Conservation (phyloP, 2,329 filamentous ascomycete genomes). For the Penicillium brevicompactum region DNA sequence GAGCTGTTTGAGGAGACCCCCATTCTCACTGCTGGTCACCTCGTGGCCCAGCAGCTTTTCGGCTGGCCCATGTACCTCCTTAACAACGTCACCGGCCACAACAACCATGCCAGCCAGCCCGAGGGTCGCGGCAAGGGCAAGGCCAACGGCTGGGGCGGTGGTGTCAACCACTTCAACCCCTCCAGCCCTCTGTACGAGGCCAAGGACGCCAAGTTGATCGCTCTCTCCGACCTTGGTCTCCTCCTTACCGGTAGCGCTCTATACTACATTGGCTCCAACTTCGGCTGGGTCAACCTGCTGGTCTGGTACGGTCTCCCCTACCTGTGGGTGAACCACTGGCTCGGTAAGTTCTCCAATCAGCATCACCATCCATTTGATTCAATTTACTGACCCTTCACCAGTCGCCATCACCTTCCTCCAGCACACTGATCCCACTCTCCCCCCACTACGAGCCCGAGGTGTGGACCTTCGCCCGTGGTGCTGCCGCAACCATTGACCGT, state of each 20-base stretch:
- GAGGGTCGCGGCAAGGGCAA: slow-evolving; percentile 95
- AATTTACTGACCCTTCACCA: slow-evolving; percentile 37
- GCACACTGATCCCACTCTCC: slow-evolving; percentile 91
- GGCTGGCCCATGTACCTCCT: slow-evolving; percentile 94
- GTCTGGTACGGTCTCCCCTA: slow-evolving; percentile 97
- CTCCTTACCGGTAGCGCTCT: slow-evolving; percentile 64
- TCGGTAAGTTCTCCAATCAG: slow-evolving; percentile 66
- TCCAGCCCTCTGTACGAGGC: slow-evolving; percentile 86
- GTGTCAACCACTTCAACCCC: slow-evolving; percentile 95
- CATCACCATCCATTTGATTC: not conserved
- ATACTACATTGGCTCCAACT: slow-evolving; percentile 71
- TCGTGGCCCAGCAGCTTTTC: slow-evolving; percentile 81
- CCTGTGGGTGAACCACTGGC: slow-evolving; percentile 98
- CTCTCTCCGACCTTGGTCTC: slow-evolving; percentile 83
- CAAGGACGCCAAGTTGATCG: slow-evolving; percentile 84
- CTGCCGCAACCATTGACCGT: slow-evolving; percentile 92
- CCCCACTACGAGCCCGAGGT: slow-evolving; percentile 85
- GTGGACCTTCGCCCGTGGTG: slow-evolving; percentile 93
- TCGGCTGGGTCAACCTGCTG: slow-evolving; percentile 80
- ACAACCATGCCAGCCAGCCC: slow-evolving; percentile 85
- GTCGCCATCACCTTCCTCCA: slow-evolving; percentile 97
- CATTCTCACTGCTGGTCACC: slow-evolving; percentile 71
- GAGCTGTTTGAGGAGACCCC: slow-evolving; percentile 96
- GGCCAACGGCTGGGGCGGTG: slow-evolving; percentile 74
- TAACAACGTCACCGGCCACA: slow-evolving; percentile 93